phyloP scores from a whole-genome alignment of 163 green algal genomes.

The Scenedesmus sp. region DNA sequence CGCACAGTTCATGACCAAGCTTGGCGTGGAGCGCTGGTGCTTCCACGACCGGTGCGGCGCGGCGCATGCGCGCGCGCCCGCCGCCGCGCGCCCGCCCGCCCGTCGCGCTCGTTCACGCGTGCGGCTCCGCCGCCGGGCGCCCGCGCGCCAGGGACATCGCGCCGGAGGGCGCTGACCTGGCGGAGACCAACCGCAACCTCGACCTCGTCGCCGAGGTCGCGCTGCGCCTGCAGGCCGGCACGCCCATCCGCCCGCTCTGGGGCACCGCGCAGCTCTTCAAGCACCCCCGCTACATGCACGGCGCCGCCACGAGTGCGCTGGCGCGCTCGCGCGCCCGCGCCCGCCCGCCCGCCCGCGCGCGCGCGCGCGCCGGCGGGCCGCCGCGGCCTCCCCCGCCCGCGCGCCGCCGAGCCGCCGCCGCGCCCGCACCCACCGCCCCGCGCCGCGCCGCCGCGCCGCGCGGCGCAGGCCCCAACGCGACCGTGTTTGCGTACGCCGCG shows the following conservation, averaged over 20 bases:
- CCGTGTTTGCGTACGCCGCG: slow-evolving; percentile 75
- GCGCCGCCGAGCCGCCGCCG: too few relatives aligned
- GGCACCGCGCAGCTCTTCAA: slow-evolving; percentile 79
- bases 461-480: slow-evolving; percentile 57
- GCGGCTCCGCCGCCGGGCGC: background rate
- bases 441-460: too few relatives aligned
- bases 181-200: slow-evolving; percentile 70
- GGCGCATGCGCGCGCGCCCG: too few relatives aligned
- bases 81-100: too few relatives aligned
- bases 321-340: background rate
- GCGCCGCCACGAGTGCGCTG: slow-evolving; percentile 62
- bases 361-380: too few relatives aligned
- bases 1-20: slow-evolving; percentile 75
- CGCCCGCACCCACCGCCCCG: too few relatives aligned
- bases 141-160: slow-evolving; percentile 71
- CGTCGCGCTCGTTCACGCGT: background rate
- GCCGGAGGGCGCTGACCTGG: slow-evolving; percentile 58
- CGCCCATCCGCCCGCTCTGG: slow-evolving; percentile 67
- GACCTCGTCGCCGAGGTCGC: slow-evolving; percentile 66
- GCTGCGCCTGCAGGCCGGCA: slow-evolving; percentile 65
- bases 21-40: slow-evolving; percentile 80
- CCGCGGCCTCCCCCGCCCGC: too few relatives aligned
- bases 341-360: too few relatives aligned
- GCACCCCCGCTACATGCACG: slow-evolving; percentile 73
- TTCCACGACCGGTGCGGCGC: slow-evolving; percentile 76